Conservation (phyloP, 192 early-diverging fungal genomes). For the Umbelopsis sp. region DNA sequence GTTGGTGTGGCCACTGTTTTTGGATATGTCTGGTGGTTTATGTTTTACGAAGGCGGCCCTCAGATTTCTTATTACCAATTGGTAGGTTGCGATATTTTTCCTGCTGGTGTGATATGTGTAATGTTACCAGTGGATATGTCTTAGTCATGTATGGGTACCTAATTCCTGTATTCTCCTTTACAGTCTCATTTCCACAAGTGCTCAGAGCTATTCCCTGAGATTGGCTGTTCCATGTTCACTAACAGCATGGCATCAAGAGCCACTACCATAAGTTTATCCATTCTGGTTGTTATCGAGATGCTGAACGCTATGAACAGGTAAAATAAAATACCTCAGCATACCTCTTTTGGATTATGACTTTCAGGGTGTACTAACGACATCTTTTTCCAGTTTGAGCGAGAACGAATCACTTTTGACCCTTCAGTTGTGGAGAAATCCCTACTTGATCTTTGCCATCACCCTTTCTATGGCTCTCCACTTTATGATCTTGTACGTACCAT, state of each 20-base stretch:
- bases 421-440: conserved; percentile 90
- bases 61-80: conserved; percentile 88
- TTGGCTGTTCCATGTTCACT: conserved; percentile 92
- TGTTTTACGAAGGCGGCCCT: conserved; percentile 89
- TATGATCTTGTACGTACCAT: conserved; percentile 96
- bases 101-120: not conserved
- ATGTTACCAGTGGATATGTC: no score
- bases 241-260: conserved; percentile 80
- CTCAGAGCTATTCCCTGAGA: conserved; percentile 79
- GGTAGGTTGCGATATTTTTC: conserved; percentile 41
- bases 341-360: not conserved
- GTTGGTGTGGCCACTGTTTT: conserved; percentile 93
- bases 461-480: conserved; percentile 95
- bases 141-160: conserved; percentile 1
- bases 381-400: conserved; percentile 71
- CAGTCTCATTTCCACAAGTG: conserved; percentile 95
- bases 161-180: conserved; percentile 18
- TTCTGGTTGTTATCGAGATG: conserved; percentile 98
- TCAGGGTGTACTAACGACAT: conserved; percentile 1
- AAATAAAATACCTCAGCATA: not conserved
- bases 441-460: conserved; percentile 79
- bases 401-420: conserved; percentile 92
- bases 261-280: conserved; percentile 93
- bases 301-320: conserved; percentile 95
- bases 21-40: conserved; percentile 99